Base-by-base conservation (phyloP, 2,329 filamentous ascomycete genomes). In the Xenosphaeropsis pyriputrescens region DNA sequence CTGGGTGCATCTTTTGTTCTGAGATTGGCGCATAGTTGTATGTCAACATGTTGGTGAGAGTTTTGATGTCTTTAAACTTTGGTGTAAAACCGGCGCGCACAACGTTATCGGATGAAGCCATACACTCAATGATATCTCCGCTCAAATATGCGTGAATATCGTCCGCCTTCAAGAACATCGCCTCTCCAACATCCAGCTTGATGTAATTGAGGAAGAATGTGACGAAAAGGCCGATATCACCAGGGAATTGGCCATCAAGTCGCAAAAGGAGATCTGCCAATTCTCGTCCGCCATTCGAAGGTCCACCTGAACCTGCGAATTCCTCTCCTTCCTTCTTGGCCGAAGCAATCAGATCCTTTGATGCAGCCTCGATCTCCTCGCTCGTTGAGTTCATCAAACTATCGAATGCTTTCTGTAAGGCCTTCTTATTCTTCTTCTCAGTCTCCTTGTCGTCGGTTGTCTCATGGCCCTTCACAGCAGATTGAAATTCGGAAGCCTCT, bases 61-160 rank as follows among this genome's bases (percentile, higher is more conserved):
- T 96, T 38, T 77, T 63, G 16, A 96, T 85, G 50, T 98, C 91
- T 64, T 96, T 95, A 71, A 94, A 98, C 58, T 98, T 98, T 39
- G 91, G 91, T 0, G 91, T 98, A 60, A 98, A 91, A 32, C 91
- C 91, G 0, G 91, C 91, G 39, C 91, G 85, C 37, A 98, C 88
- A 29, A 98, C 91, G 48, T 98, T 98, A 69, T 98, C 91, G n/a
- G 85, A 93, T 7, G 85, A 81, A 0, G 91, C 91, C 91, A 98
- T 98, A 67, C 91, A 98, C 62, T 98, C 91, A 56, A 98, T 86
- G 49, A 98, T 94, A 54, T 98, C 89, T 42, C 85, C 85, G 2
- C 79, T 85, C 32, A 93, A 63, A 59, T 98, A 98, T 35, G 91
- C 91, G 57, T 98, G 91, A 50, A 96, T 96, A 53, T 96, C 91